A percentile compares a stretch with the other conserved stretches of the same genome.
phyloP scores from a whole-genome alignment of 2,329 filamentous ascomycete species.

The Sporothrix globosa region DNA sequence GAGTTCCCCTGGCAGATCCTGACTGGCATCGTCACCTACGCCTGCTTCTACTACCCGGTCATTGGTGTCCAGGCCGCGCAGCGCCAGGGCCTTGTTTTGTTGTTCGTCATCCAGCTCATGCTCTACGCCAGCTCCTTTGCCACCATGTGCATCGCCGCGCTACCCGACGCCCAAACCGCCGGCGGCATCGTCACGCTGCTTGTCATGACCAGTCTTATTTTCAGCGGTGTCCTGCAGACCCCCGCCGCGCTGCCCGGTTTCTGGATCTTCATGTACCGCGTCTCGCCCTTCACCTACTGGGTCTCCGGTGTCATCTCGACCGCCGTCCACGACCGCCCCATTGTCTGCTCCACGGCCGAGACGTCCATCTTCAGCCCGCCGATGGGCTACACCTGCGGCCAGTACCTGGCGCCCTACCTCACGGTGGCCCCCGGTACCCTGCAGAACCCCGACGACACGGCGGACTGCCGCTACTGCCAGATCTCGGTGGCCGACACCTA shows the following conservation, averaged over 20 bases:
- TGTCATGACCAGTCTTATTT: slow-evolving; percentile 60
- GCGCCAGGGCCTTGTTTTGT: slow-evolving; percentile 76
- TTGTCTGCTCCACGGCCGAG: slow-evolving; percentile 60
- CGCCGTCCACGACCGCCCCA: slow-evolving; percentile 59
- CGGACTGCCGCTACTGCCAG: slow-evolving; percentile 67
- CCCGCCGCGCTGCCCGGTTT: slow-evolving; percentile 65
- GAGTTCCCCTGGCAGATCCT: slow-evolving; percentile 67
- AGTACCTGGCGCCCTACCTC: slow-evolving; percentile 66
- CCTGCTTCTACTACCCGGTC: slow-evolving; percentile 61
- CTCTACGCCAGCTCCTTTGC: slow-evolving; percentile 73
- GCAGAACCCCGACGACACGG: slow-evolving; percentile 59
- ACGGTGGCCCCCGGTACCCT: slow-evolving; percentile 57
- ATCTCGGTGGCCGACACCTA: slow-evolving; percentile 66
- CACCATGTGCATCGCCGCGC: slow-evolving; percentile 70
- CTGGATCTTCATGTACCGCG: slow-evolving; percentile 77
- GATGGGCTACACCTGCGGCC: slow-evolving; percentile 60
- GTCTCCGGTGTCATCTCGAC: slow-evolving; percentile 70
- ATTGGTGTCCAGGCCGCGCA: slow-evolving; percentile 66
- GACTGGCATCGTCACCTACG: slow-evolving; percentile 53
- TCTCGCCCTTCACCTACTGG: slow-evolving; percentile 63
- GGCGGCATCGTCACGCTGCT: slow-evolving; percentile 68
- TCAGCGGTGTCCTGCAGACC: slow-evolving; percentile 64
- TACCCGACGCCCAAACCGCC: slow-evolving; percentile 64
- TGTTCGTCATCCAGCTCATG: slow-evolving; percentile 77
- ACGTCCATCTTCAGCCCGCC: slow-evolving; percentile 68